Base-by-base conservation (phyloP, 805 yeast species). In the Pichia exigua region DNA sequence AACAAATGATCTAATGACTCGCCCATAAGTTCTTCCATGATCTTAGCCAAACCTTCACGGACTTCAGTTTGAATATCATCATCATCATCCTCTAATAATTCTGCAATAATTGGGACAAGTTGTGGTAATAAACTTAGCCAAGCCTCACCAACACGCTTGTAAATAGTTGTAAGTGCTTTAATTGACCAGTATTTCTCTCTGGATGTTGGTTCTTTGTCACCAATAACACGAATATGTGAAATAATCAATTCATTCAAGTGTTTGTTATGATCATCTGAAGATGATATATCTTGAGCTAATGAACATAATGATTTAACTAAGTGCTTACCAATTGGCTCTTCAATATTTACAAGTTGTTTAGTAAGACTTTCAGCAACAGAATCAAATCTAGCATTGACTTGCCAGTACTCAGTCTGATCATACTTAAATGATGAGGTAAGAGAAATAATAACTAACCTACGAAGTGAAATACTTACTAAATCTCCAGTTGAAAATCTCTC, bases 391-490 rank as follows among this genome's bases (percentile, higher is more conserved):
- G 89, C 79, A 48, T 84, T 85, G 44, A 89, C 81, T 53, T 86
- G 84, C 99, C 99, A 94, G 71, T 87, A 94, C 62, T 94, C 99
- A 60, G 87, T 96, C 63, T 84, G 87, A 63, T 92, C 97, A 62
- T 82, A 85, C 61, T 83, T 87, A 73, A 94, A 90, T 1, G 97
- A 85, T 1, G 88, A 76, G 0, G 83, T 79, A 56, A 94, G 71
- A 0, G 96, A 82, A 56, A 79, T 82, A 49, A 90, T 71, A 21
- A 91, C 67, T 42, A 87, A 69, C 69, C 96, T 82, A 69, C 89
- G 83, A 59, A 90, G 72, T 56, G 81, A 79, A 45, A 75, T 67
- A 51, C 77, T 74, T 2, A 52, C 62, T 27, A 78, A 52, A 15
- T 73, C 73, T 20, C 73, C 75, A 1, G 62, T 59, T 15, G 74